Base-by-base conservation (phyloP, 176 grass and related monocot species). In the Hsuehochloa calcarea region DNA sequence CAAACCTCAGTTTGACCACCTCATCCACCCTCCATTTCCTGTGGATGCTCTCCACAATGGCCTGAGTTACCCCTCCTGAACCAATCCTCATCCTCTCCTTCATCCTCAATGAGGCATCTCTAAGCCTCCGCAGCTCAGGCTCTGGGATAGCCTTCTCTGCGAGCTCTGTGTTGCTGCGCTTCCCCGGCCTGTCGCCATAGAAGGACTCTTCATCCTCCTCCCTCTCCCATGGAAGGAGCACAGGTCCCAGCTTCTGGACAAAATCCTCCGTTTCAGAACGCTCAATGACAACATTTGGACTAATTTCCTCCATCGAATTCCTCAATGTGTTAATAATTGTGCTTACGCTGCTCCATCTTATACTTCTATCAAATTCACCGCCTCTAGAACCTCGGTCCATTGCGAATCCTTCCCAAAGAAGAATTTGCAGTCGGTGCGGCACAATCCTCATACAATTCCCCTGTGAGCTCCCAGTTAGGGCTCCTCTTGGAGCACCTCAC, bases 41-140 rank as follows among this genome's bases (percentile, higher is more conserved):
- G 67, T 95, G 96, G 78, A 98, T 92, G 19, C 27, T 89, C 77
- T 98, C 86, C 45, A 95, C 91, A 46, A 98, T 6, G 38, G 79
- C 50, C 70, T 95, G 89, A 67, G 93, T 95, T 29, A 98, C 89
- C 49, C 96, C 96, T 74, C 89, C 96, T 44, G 96, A 81, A 37
- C 96, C 96, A 71, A 98, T 67, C 68, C 87, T 93, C 84, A 95
- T 93, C 80, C 93, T 98, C 72, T 98, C 93, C 85, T 93, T 98
- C 89, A 98, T 95, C 80, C 96, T 98, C 66, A 98, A 80, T 29
- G 93, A 83, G 0, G 25, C 83, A 73, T 95, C 77, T 81, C 91
- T 95, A 58, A 98, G 89, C 87, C 93, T 92, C 22, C 76, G 67
- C 20, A 98, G 82, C 56, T 98, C 96, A 10, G 38, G 83, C 80